Evolutionary conservation across 1,139 yeast species (phyloP), one percentile per base, ranked within the genome.

Genomic region (Pichia sp.): DNA sequence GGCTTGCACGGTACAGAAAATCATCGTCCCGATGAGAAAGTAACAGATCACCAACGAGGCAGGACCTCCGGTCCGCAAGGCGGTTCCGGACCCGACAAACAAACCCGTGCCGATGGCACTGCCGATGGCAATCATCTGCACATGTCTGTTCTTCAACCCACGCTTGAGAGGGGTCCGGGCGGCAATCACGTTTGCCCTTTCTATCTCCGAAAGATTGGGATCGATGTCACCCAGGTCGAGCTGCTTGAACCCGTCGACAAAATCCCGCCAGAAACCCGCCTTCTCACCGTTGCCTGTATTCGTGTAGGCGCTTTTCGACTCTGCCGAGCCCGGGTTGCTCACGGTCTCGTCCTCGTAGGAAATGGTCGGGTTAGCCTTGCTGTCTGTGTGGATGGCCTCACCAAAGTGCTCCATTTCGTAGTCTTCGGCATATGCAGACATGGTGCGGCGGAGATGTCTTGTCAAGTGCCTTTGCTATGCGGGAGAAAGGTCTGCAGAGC

Each of bases 41-140:
- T 81, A 80, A 41, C 76, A 79, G 47, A 82, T 75, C 26, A 82
- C 69, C 47, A 81, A 65, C 36, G 81, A 72, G 1, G 81, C 87
- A 6, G 90, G 89, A 23, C 90, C 90, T 63, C 85, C 85, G 13
- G 72, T 68, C 50, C 70, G 70, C 58, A 84, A 71, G 3, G 87
- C 82, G 55, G 74, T 73, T 56, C 88, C 88, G 37, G 80, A 73
- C 61, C 85, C 85, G 42, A 83, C 78, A 58, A 74, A 74, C 50
- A 76, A 66, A 53, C 80, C 80, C 4, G 79, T 85, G 67, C 95
- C 95, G 59, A 87, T 85, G 50, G 88, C 77, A 57, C 95, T 91
- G 62, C 95, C 95, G 61, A 87, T 83, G 43, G 95, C 93, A 64
- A 87, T 82, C 86, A 87, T 85, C 62, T 84, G 85, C 61, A 86